Percentiles rank a stretch among this genome's conserved stretches.
Evolutionary conservation across 345 rosid species (phyloP).

Genomic region (Passiflora organensis): DNA sequence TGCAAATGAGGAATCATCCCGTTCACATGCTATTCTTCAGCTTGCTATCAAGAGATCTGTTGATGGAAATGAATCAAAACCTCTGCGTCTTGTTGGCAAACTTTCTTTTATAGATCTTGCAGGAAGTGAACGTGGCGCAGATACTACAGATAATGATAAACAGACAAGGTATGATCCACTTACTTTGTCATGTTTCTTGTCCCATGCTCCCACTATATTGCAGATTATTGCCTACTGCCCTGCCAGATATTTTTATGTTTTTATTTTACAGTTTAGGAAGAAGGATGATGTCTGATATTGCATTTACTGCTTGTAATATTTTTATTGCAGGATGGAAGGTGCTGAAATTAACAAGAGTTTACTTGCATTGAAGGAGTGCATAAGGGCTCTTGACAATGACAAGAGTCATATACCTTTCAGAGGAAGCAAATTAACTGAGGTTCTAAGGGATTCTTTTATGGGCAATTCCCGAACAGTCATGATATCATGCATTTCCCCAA

Average conservation of each 20-base stretch:
- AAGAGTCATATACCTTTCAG: slow-evolving; percentile 98
- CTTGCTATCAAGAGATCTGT: slow-evolving; percentile 82
- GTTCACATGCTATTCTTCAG: slow-evolving; percentile 98
- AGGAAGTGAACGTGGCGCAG: slow-evolving; percentile 99
- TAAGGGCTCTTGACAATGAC: slow-evolving; percentile 98
- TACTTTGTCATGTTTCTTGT: background rate
- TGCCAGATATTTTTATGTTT: too few relatives aligned
- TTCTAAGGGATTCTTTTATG: slow-evolving; percentile 93
- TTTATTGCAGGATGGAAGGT: slow-evolving; percentile 81
- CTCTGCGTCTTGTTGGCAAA: slow-evolving; percentile 85
- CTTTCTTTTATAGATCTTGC: slow-evolving; percentile 98
- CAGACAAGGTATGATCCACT: slow-evolving; percentile 72
- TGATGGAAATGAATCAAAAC: slow-evolving; percentile 82
- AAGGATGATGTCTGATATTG: too few relatives aligned
- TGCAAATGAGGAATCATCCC: slow-evolving; percentile 98
- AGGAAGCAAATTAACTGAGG: slow-evolving; percentile 97
- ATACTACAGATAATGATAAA: slow-evolving; percentile 96
- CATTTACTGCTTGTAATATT: background rate
- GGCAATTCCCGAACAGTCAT: slow-evolving; percentile 98
- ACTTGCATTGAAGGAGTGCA: slow-evolving; percentile 95
- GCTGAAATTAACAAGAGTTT: slow-evolving; percentile 98
- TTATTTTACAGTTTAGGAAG: background rate
- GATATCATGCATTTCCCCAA: slow-evolving; percentile 97
- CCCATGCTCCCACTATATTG: background rate
- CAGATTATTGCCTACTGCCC: background rate